These are phyloP conservation scores for Flaveria ramosissima DNA, from an alignment of 129 eudicot genomes.

Conservation along the genomic window DNA sequence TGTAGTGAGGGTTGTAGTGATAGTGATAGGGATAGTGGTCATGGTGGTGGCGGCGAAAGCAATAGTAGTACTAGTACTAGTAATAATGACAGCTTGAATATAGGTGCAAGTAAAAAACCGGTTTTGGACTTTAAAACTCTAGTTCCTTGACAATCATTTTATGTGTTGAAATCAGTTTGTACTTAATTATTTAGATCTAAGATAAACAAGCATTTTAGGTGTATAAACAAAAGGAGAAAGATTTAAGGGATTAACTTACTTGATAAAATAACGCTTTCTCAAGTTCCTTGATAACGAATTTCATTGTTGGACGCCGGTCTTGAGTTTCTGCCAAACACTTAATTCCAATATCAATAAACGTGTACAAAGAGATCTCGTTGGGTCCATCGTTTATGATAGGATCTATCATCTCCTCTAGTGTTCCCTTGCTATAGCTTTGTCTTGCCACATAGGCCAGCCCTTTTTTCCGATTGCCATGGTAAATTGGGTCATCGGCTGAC, in stretches of 20 bases:
- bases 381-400: background rate
- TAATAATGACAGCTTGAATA: too few relatives aligned
- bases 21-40: too few relatives aligned
- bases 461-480: background rate
- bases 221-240: too few relatives aligned
- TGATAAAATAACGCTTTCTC: background rate
- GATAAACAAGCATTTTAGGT: too few relatives aligned
- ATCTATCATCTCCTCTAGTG: background rate
- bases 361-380: background rate
- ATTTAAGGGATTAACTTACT: background rate
- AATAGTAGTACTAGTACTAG: too few relatives aligned
- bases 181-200: too few relatives aligned
- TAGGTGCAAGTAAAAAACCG: too few relatives aligned
- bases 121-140: too few relatives aligned
- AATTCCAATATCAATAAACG: background rate
- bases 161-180: too few relatives aligned
- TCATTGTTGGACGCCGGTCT: background rate
- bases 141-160: too few relatives aligned
- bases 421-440: background rate
- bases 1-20: too few relatives aligned
- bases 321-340: background rate
- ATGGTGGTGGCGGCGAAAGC: too few relatives aligned
- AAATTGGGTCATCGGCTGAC: background rate
- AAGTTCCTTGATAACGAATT: background rate
- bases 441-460: background rate